Evolutionary conservation across 495 filamentous ascomycete genomes (phyloP).

Genomic region (Lichenothelia convexa): DNA sequence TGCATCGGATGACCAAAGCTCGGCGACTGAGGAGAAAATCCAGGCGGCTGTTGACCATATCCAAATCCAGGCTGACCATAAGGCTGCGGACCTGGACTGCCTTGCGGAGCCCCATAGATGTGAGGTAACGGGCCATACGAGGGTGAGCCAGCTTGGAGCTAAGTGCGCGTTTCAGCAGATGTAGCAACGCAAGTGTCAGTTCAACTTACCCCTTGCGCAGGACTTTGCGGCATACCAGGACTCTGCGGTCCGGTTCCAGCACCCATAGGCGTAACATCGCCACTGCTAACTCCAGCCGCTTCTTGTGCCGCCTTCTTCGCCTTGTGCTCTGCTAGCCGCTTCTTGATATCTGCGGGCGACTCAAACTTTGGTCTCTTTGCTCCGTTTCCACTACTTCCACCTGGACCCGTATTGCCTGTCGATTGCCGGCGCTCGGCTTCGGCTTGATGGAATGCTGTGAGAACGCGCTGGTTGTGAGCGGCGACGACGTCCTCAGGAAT

Average conservation of each 20-base stretch:
- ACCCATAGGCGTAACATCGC: slow-evolving; percentile 17
- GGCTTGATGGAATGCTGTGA: slow-evolving; percentile 62
- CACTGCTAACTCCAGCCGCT: slow-evolving; percentile 19
- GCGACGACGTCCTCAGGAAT: slow-evolving; percentile 59
- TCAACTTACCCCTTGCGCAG: slow-evolving; percentile 30
- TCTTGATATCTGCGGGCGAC: slow-evolving; percentile 57
- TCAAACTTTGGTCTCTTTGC: background rate
- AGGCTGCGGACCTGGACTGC: too few species aligned
- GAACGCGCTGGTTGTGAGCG: slow-evolving; percentile 69
- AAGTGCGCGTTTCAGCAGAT: background rate
- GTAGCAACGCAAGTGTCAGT: background rate
- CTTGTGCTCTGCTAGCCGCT: slow-evolving; percentile 63
- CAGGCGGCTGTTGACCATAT: slow-evolving; percentile 1
- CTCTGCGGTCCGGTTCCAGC: slow-evolving; percentile 25
- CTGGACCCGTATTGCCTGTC: slow-evolving; percentile 67
- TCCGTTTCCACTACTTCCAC: background rate
- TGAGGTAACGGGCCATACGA: background rate
- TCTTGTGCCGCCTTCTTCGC: slow-evolving; percentile 46
- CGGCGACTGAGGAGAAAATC: slow-evolving; percentile 10
- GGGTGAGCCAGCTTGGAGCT: slow-evolving; percentile 1
- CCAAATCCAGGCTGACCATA: too few species aligned
- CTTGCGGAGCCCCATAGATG: background rate
- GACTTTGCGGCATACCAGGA: background rate
- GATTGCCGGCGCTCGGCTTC: slow-evolving; percentile 64
- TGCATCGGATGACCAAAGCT: too few species aligned